phyloP scores from a whole-genome alignment of 176 grass and related monocot genomes.

The Poa annua region DNA sequence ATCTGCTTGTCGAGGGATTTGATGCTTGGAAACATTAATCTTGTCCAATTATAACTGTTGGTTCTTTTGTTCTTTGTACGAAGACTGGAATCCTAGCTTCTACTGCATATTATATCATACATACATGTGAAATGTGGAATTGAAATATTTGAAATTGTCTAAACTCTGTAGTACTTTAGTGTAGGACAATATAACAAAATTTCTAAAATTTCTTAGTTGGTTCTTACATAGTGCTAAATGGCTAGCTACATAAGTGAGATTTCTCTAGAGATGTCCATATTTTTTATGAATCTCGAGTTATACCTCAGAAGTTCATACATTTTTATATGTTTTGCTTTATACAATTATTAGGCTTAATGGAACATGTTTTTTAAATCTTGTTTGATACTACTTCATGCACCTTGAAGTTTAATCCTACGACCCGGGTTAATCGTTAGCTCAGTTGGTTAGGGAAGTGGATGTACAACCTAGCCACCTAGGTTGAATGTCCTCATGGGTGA shows the following conservation, averaged over 20 bases:
- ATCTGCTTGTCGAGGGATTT: background rate
- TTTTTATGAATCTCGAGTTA: slow-evolving; percentile 10
- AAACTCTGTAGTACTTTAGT: background rate
- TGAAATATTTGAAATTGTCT: background rate
- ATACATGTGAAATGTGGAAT: slow-evolving; percentile 8
- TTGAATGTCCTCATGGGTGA: too few species aligned
- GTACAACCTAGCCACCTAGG: too few species aligned
- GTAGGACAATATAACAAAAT: background rate
- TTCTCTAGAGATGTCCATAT: slow-evolving; percentile 10
- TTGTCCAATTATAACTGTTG: background rate
- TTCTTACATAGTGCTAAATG: background rate
- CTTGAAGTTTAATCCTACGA: background rate
- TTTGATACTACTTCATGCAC: background rate
- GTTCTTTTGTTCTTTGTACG: slow-evolving; percentile 12
- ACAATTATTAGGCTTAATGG: background rate
- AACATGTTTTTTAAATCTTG: background rate
- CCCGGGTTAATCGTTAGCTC: too few species aligned
- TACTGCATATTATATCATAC: slow-evolving; percentile 22
- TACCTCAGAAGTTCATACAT: background rate
- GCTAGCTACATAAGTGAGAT: background rate
- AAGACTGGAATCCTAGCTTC: background rate
- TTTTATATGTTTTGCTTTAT: background rate
- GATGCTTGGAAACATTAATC: background rate
- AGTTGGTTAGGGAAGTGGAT: too few species aligned
- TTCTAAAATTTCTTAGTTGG: background rate